These are phyloP conservation scores for Vigna mungo DNA, from an alignment of 306 rosid genomes.

Conservation along the genomic window DNA sequence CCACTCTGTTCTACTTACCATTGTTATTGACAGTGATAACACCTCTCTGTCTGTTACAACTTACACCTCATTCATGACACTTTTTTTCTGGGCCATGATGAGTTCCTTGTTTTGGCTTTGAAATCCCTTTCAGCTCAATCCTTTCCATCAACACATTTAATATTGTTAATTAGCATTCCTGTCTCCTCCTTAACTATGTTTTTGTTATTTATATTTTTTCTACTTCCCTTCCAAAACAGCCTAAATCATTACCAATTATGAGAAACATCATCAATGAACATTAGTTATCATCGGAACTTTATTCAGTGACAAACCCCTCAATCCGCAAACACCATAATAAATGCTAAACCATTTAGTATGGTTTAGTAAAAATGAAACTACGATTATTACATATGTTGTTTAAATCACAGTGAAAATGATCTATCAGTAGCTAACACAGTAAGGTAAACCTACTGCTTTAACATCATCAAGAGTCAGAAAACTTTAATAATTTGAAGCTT, in stretches of 20 bases:
- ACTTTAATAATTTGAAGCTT: background rate
- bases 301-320: conserved; percentile 6
- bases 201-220: conserved; percentile 8
- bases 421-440: conserved; percentile 7
- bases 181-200: conserved; percentile 31
- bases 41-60: background rate
- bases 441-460: background rate
- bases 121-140: conserved; percentile 21
- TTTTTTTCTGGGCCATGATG: background rate
- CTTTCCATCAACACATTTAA: background rate
- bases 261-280: conserved; percentile 38
- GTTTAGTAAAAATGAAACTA: no score
- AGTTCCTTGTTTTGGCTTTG: conserved; percentile 27
- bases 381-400: no score
- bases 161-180: conserved; percentile 31
- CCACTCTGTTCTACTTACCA: background rate
- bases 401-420: background rate
- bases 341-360: no score
- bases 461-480: conserved; percentile 8
- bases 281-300: conserved; percentile 31
- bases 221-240: conserved; percentile 20
- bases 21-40: conserved; percentile 35
- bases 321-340: background rate
- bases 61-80: conserved; percentile 3
- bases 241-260: conserved; percentile 47